phyloP scores from a whole-genome alignment of 352 stramenopile species.

The Discostella stelligera region DNA sequence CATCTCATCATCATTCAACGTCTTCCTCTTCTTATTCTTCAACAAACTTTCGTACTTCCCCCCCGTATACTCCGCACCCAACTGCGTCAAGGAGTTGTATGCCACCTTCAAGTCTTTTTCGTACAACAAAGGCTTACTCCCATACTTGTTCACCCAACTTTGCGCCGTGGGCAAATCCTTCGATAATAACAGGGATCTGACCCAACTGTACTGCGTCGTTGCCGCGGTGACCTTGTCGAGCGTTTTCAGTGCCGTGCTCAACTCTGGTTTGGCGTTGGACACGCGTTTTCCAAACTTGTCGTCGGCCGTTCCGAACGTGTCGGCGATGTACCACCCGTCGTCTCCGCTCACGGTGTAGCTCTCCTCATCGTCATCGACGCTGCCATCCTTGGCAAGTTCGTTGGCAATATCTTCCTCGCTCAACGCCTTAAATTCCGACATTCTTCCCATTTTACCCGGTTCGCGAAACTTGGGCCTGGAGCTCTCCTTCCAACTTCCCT shows the following conservation, averaged over 20 bases:
- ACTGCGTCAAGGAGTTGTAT: slow-evolving; percentile 76
- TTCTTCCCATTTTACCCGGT: slow-evolving; percentile 78
- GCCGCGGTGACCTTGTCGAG: slow-evolving; percentile 11
- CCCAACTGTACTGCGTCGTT: slow-evolving; percentile 60
- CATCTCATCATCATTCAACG: slow-evolving; percentile 74
- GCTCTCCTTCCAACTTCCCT: slow-evolving; percentile 69
- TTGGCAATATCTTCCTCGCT: slow-evolving; percentile 73
- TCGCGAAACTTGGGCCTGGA: slow-evolving; percentile 71
- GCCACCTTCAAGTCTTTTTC: slow-evolving; percentile 78
- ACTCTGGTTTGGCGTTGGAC: slow-evolving; percentile 41
- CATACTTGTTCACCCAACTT: slow-evolving; percentile 79
- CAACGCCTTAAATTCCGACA: slow-evolving; percentile 75
- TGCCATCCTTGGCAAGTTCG: slow-evolving; percentile 58
- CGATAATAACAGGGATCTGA: slow-evolving; percentile 61
- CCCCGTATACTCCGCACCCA: slow-evolving; percentile 78
- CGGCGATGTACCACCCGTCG: slow-evolving; percentile 82
- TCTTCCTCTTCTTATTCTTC: slow-evolving; percentile 79
- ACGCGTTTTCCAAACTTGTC: slow-evolving; percentile 72
- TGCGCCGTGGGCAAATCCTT: slow-evolving; percentile 60
- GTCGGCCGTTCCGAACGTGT: slow-evolving; percentile 77
- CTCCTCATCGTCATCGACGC: slow-evolving; percentile 43
- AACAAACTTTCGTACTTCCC: slow-evolving; percentile 82
- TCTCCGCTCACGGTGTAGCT: slow-evolving; percentile 65
- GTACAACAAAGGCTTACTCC: slow-evolving; percentile 67
- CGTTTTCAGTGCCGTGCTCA: slow-evolving; percentile 43